Evolutionary conservation across 2,329 filamentous ascomycete species (phyloP).

Genomic region (Clarireedia sp.): DNA sequence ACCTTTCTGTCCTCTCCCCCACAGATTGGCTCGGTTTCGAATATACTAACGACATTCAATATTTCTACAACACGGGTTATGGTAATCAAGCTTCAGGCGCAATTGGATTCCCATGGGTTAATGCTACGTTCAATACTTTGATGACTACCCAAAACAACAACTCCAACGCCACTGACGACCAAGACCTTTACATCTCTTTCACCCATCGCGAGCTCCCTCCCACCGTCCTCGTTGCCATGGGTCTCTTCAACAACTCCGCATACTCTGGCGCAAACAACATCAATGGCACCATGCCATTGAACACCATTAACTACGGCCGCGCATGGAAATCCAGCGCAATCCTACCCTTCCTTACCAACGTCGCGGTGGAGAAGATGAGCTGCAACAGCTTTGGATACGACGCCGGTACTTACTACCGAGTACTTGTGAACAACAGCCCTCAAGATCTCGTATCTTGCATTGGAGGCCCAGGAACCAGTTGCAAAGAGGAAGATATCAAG

Average conservation of each 20-base stretch:
- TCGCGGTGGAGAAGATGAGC: constrained; percentile 45
- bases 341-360: constrained; percentile 45
- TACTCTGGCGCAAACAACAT: constrained; percentile 38
- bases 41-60: constrained; percentile 42
- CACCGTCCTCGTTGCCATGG: constrained; percentile 44
- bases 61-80: constrained; percentile 46
- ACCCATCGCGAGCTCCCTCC: constrained; percentile 47
- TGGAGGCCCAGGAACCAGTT: constrained; percentile 43
- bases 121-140: constrained; percentile 38
- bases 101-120: constrained; percentile 45
- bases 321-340: constrained; percentile 44
- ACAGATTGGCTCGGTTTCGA: constrained; percentile 43
- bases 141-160: constrained; percentile 25
- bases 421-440: constrained; percentile 43
- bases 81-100: constrained; percentile 38
- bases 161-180: constrained; percentile 28
- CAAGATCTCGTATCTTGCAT: constrained; percentile 40
- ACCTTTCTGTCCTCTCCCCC: constrained; percentile 35
- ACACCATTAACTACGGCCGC: constrained; percentile 40
- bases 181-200: constrained; percentile 48
- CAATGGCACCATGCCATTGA: constrained; percentile 43
- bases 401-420: constrained; percentile 38
- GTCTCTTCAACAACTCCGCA: constrained; percentile 46
- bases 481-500: constrained; percentile 14
- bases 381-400: constrained; percentile 43